Evolutionary conservation across 2,329 filamentous ascomycete genomes (phyloP).

Genomic region (Neofusicoccum laricinum): DNA sequence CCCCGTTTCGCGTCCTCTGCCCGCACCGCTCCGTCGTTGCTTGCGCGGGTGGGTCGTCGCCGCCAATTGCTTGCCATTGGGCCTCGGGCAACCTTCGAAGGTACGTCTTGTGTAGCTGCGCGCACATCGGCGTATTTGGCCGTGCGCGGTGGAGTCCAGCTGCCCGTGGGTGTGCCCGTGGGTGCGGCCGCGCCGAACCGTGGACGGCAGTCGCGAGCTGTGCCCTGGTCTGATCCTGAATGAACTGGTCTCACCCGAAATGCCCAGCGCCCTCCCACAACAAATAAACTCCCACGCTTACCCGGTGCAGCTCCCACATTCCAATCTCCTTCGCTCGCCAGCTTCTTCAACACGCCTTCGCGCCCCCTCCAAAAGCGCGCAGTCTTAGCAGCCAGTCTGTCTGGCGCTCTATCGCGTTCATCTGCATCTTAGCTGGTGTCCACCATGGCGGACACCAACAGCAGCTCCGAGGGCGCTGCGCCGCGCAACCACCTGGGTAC

Average conservation of each 20-base stretch:
- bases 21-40: not conserved
- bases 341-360: not conserved
- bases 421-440: slow-evolving; percentile 9
- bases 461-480: not conserved
- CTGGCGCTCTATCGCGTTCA: not conserved
- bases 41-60: not conserved
- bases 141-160: too few relatives aligned
- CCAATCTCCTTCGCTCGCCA: not conserved
- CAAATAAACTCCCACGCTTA: slow-evolving; percentile 6
- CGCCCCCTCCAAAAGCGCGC: not conserved
- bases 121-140: not conserved
- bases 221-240: not conserved
- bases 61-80: slow-evolving; percentile 6
- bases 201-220: not conserved
- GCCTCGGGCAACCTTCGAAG: not conserved
- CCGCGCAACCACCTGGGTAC: slow-evolving; percentile 28
- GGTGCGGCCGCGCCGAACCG: not conserved
- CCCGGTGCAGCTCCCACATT: not conserved
- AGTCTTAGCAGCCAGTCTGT: not conserved
- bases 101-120: not conserved
- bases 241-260: not conserved
- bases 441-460: slow-evolving; percentile 16
- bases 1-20: not conserved
- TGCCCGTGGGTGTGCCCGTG: not conserved
- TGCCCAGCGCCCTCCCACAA: not conserved